Evolutionary conservation across 2,329 filamentous ascomycete species (phyloP).

Genomic region (Ambrosiella beaveri): DNA sequence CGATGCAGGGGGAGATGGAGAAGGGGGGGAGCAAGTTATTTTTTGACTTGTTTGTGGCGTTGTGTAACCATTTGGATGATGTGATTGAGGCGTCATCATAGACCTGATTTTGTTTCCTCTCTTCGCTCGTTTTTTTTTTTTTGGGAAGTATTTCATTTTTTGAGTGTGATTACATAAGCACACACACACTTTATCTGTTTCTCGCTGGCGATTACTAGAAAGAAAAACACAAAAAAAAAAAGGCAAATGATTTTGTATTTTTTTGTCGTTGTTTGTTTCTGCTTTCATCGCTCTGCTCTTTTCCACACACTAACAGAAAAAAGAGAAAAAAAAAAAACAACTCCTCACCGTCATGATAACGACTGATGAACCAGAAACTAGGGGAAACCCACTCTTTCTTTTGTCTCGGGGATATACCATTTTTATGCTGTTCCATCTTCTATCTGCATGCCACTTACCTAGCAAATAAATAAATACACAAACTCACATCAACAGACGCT

Average conservation of each 20-base stretch:
- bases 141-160: no score
- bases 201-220: neutral
- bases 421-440: neutral
- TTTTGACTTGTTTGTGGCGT: conserved; percentile 94
- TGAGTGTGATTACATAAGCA: neutral
- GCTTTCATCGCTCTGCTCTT: neutral
- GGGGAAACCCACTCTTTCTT: neutral
- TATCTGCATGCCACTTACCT: neutral
- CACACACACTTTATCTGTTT: neutral
- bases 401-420: neutral
- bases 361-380: no score
- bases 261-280: conserved; percentile 2
- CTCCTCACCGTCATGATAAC: no score
- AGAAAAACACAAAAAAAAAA: conserved; percentile 3
- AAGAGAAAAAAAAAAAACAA: no score
- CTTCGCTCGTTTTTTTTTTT: neutral
- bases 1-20: conserved; percentile 98
- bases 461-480: neutral
- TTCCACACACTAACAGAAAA: neutral
- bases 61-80: conserved; percentile 97
- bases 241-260: neutral
- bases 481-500: neutral
- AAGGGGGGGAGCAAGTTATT: conserved; percentile 77
- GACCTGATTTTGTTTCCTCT: neutral
- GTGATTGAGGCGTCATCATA: conserved; percentile 43